Conservation (phyloP, 768 basidiomycete genomes). For the Mycena crocata region DNA sequence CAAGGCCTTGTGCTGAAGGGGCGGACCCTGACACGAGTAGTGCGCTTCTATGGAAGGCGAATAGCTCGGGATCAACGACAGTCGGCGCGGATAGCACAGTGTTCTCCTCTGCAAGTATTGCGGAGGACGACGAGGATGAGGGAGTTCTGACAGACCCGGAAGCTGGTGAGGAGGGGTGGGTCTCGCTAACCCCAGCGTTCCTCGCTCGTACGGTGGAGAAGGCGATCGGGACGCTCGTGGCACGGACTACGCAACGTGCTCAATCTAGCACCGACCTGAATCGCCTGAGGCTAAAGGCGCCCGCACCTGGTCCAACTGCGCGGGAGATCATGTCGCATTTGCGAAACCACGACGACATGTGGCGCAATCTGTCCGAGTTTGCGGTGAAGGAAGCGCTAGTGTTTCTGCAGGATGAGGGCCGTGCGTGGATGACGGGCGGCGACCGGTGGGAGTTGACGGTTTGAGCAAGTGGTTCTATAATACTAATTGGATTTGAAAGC, state of each 20-base stretch:
- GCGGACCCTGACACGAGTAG: slow-evolving; percentile 33
- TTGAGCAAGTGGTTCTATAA: not conserved
- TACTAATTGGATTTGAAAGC: not conserved
- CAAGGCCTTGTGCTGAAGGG: slow-evolving; percentile 46
- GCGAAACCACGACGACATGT: slow-evolving; percentile 27
- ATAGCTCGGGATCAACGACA: slow-evolving; percentile 40
- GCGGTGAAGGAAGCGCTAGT: slow-evolving; percentile 24
- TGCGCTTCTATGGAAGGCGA: slow-evolving; percentile 64
- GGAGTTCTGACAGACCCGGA: slow-evolving; percentile 71
- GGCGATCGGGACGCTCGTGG: slow-evolving; percentile 53
- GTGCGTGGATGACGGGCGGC: slow-evolving; percentile 17
- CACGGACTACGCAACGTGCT: slow-evolving; percentile 9
- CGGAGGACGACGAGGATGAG: slow-evolving; percentile 52
- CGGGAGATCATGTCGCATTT: slow-evolving; percentile 7
- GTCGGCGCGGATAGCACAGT: slow-evolving; percentile 45
- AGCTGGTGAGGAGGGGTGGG: slow-evolving; percentile 72
- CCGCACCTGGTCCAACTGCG: slow-evolving; percentile 10
- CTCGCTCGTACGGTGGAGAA: slow-evolving; percentile 61
- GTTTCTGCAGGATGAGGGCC: slow-evolving; percentile 9
- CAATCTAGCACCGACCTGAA: not conserved
- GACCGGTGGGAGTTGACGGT: slow-evolving; percentile 22
- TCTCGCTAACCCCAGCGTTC: slow-evolving; percentile 66
- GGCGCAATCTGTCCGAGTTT: slow-evolving; percentile 26
- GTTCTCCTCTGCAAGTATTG: slow-evolving; percentile 39
- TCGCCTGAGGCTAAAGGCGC: not conserved